Evolutionary conservation across 2,329 filamentous ascomycete species (phyloP), one percentile per base, ranked within the genome.

Genomic region (Macroventuria anomochaeta): DNA sequence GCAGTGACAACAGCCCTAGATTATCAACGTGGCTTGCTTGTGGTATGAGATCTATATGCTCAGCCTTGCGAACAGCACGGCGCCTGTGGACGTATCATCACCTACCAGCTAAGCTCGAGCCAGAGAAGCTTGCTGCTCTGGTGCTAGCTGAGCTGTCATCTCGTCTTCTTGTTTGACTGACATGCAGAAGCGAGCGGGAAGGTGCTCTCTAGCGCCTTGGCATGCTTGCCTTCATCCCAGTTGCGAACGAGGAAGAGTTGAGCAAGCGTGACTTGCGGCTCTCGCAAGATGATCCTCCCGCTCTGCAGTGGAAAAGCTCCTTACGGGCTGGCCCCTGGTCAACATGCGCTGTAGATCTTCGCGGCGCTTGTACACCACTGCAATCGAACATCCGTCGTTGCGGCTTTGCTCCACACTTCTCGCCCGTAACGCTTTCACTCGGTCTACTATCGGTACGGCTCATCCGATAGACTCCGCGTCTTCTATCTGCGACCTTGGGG

Each of bases 81-180:
- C 39, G 46, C 37, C 44, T 43, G 43, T 39, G 8, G 40, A 43
- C 57, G 59, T 65, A 65, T 63, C 44, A 51, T 39, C 12, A 43
- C 29, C 36, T 28, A 55, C 20, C 37, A 56, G 33, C 23, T 44
- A 50, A 39, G 47, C 46, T 42, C 41, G 21, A 56, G 44, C 48
- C 44, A 49, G 49, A 40, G 36, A 46, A 59, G 64, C 61, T 66
- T 70, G 68, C 62, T 67, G 43, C 53, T 62, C 53, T 60, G 38
- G 62, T 63, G 46, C 61, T 65, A 65, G 55, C 53, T 69, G 67
- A 64, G 67, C 55, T 71, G 69, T 67, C 64, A 36, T 46, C 54
- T 56, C 51, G 52, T 64, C 56, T 52, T 57, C 61, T 57, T 64
- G 62, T 68, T 71, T 69, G 69, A 62, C 49, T 57, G 61, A 56